Percentiles rank a stretch among this genome's conserved stretches.
Conservation (phyloP, 2,329 filamentous ascomycete genomes). For the Acrodontium crateriforme region DNA sequence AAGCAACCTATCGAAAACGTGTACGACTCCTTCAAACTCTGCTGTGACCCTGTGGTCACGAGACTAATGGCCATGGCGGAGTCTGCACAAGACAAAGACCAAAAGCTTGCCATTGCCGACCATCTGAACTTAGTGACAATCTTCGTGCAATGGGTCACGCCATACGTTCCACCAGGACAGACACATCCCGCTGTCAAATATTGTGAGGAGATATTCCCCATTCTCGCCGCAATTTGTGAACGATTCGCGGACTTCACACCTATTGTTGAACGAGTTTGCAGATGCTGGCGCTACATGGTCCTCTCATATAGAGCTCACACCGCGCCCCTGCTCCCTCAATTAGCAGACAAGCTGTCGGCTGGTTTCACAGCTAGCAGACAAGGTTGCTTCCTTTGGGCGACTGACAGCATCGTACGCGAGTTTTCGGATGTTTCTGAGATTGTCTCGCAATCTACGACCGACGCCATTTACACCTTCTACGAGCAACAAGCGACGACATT, state of each 20-base stretch:
- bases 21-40: slow-evolving; percentile 76
- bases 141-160: slow-evolving; percentile 67
- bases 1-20: slow-evolving; percentile 69
- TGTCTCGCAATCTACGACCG: slow-evolving; percentile 66
- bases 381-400: slow-evolving; percentile 98
- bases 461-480: slow-evolving; percentile 87
- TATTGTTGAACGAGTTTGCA: slow-evolving; percentile 84
- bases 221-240: slow-evolving; percentile 73
- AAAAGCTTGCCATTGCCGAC: slow-evolving; percentile 82
- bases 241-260: slow-evolving; percentile 76
- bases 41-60: slow-evolving; percentile 80
- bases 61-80: slow-evolving; percentile 80
- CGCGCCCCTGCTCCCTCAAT: slow-evolving; percentile 64
- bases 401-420: slow-evolving; percentile 83
- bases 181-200: slow-evolving; percentile 90
- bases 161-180: slow-evolving; percentile 55
- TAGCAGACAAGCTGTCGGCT: slow-evolving; percentile 76
- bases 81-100: slow-evolving; percentile 65
- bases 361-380: slow-evolving; percentile 79
- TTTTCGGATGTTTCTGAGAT: slow-evolving; percentile 84
- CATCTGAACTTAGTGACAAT: slow-evolving; percentile 84
- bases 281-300: slow-evolving; percentile 94
- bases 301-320: slow-evolving; percentile 88
- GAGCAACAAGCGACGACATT: slow-evolving; percentile 86
- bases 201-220: slow-evolving; percentile 84